Conservation (phyloP, 768 basidiomycete genomes). For the Russula lepida region DNA sequence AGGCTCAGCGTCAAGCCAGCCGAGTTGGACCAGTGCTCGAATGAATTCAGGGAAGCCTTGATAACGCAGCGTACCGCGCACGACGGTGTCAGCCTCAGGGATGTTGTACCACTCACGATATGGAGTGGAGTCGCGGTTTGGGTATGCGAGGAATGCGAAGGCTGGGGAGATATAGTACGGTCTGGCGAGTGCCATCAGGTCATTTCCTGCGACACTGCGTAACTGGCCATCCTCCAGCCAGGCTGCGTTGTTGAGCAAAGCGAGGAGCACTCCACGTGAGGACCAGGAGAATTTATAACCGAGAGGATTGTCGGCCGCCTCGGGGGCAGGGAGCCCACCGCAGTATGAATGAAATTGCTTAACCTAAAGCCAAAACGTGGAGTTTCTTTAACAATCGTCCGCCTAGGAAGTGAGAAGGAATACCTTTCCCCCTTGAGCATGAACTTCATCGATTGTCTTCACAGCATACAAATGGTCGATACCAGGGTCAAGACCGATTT, state of each 20-base stretch:
- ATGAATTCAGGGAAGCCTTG: slow-evolving; percentile 97
- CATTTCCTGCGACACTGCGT: slow-evolving; percentile 60
- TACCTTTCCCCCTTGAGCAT: slow-evolving; percentile 91
- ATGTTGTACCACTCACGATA: slow-evolving; percentile 91
- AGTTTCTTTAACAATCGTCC: not conserved
- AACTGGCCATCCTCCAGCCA: slow-evolving; percentile 62
- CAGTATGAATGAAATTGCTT: slow-evolving; percentile 93
- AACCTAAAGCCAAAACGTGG: slow-evolving; percentile 38
- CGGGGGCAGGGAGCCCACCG: slow-evolving; percentile 90
- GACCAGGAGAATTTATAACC: slow-evolving; percentile 99
- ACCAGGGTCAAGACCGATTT: slow-evolving; percentile 95
- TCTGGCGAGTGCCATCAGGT: slow-evolving; percentile 85
- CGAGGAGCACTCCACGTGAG: slow-evolving; percentile 89
- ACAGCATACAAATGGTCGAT: slow-evolving; percentile 91
- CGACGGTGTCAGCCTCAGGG: slow-evolving; percentile 85
- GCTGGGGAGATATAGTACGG: slow-evolving; percentile 95
- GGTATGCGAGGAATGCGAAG: slow-evolving; percentile 93
- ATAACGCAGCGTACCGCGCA: slow-evolving; percentile 90
- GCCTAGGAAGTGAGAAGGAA: slow-evolving; percentile 5
- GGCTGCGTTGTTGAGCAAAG: slow-evolving; percentile 83
- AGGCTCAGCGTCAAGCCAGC: slow-evolving; percentile 69
- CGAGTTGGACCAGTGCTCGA: slow-evolving; percentile 74
- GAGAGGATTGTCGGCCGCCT: slow-evolving; percentile 87
- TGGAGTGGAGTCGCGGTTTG: slow-evolving; percentile 88
- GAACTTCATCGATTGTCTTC: slow-evolving; percentile 90